phyloP scores from a whole-genome alignment of 176 grass and related monocot species.

The Raddia distichophylla region DNA sequence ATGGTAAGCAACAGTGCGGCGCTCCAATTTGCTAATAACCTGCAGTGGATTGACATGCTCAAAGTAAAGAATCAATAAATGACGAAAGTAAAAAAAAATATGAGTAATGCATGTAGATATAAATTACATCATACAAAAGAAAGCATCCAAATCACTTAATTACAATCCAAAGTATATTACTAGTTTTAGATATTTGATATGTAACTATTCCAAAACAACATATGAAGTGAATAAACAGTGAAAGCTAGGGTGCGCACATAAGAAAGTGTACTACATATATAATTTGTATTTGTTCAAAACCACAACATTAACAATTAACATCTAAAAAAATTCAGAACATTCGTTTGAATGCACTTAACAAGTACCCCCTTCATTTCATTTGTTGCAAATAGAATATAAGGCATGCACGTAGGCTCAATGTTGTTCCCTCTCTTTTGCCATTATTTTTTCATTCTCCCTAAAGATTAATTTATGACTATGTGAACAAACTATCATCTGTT shows the following conservation, averaged over 20 bases:
- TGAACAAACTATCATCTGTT: background rate
- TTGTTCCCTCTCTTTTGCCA: background rate
- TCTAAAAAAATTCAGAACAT: background rate
- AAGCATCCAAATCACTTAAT: slow-evolving; percentile 35
- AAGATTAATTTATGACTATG: background rate
- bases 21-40: slow-evolving; percentile 98
- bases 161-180: background rate
- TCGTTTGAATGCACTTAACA: background rate
- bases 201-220: background rate
- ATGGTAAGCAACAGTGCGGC: slow-evolving; percentile 78
- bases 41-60: slow-evolving; percentile 32
- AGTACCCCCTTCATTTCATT: background rate
- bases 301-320: background rate
- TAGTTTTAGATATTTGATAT: background rate
- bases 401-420: background rate
- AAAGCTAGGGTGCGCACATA: background rate
- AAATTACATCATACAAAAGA: background rate
- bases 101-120: background rate
- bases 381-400: background rate
- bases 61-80: slow-evolving; percentile 18
- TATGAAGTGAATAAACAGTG: background rate
- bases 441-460: background rate
- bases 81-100: background rate
- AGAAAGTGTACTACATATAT: slow-evolving; percentile 3
- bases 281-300: background rate